These are phyloP conservation scores for Aspergillus floridensis DNA, from an alignment of 2,329 filamentous ascomycete genomes.

Conservation along the genomic window DNA sequence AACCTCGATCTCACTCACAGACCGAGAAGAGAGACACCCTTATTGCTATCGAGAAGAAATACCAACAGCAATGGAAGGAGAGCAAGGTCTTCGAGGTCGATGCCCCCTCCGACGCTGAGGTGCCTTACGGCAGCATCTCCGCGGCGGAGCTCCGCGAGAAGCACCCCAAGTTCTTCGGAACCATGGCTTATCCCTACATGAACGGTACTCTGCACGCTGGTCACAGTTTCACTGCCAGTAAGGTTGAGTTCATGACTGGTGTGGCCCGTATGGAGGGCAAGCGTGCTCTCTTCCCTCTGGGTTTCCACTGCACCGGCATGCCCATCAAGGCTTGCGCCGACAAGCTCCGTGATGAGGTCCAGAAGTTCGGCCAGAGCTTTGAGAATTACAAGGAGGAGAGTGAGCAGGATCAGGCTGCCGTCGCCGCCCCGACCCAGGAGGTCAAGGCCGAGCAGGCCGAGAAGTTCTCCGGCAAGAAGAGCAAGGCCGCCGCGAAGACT, in stretches of 20 bases:
- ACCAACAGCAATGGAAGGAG: constrained; percentile 80
- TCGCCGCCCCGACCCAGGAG: constrained; percentile 62
- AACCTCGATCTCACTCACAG: constrained; percentile 11
- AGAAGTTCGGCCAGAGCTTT: constrained; percentile 84
- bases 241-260: constrained; percentile 87
- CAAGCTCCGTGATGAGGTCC: constrained; percentile 86
- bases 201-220: constrained; percentile 87
- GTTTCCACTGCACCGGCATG: constrained; percentile 96
- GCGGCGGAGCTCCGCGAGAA: constrained; percentile 73
- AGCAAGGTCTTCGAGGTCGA: constrained; percentile 78
- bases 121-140: constrained; percentile 71
- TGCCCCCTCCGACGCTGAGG: constrained; percentile 74
- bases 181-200: constrained; percentile 76
- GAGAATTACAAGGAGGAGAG: constrained; percentile 68
- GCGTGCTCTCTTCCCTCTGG: constrained; percentile 80
- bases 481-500: constrained; percentile 85
- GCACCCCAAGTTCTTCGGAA: constrained; percentile 87
- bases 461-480: constrained; percentile 90
- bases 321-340: constrained; percentile 97
- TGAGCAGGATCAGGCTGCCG: constrained; percentile 47
- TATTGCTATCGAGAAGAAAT: constrained; percentile 71
- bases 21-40: constrained; percentile 33
- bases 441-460: constrained; percentile 78
- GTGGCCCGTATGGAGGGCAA: constrained; percentile 90
- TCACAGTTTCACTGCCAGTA: constrained; percentile 86